Base-by-base conservation (phyloP, 306 rosid species). In the Quercus cerris region DNA sequence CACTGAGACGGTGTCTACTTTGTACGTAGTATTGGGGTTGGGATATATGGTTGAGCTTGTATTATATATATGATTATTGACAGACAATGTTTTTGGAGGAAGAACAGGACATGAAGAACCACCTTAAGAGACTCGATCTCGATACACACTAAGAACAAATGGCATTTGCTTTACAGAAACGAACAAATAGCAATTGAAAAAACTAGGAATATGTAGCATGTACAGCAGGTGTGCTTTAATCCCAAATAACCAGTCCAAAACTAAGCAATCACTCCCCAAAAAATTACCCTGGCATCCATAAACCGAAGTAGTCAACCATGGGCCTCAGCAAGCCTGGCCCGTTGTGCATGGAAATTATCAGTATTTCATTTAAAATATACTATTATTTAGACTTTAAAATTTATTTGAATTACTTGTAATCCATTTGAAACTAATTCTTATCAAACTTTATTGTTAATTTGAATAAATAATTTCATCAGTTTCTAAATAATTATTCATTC, bases 111-210 rank as follows among this genome's bases (percentile, higher is more conserved):
- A 55, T 17, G 30, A 56, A 77, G 77, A 56, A 76, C 59, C 49
- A 52, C 69, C 25, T 17, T 38, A 71, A 41, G 57, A 19, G 63
- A 49, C 30, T 44, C 25, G 28, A 49, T 56, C 27, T 88, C 93
- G 97, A 89, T 88, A 79, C 12, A 75, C 85, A 84, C 94, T 66
- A 89, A 22, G 92, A 81, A 86, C 97, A 91, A 84, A 84, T 91
- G 98, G 93, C 97, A 68, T 46, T 23, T 19, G 3, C 18, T 75
- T 23, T 49, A 51, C 49, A 81, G 77, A 81, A 81, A 55, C 61
- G 62, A 72, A 88, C 88, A 80, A 85, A 83, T 56, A 51, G 74
- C 77, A 82, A 78, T 71, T 51, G 76, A 19, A 78, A 81, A 70
- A 56, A 22, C 25, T 66, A 13, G 66, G 86, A 63, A 77, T 70